phyloP scores from a whole-genome alignment of 225 moss, liverwort and hornwort genomes.

The Anthoceros angustus region DNA sequence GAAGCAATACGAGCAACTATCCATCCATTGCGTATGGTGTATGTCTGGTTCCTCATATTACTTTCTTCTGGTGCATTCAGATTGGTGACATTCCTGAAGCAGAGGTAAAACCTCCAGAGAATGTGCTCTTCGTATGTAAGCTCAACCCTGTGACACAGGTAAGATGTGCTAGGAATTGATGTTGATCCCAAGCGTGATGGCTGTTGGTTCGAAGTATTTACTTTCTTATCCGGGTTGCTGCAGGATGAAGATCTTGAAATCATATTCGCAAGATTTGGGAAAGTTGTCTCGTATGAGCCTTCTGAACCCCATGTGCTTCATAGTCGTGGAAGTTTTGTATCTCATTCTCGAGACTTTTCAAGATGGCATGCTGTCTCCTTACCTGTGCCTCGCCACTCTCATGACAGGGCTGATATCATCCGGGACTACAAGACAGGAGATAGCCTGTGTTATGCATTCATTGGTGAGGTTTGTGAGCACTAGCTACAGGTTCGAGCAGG shows the following conservation, averaged over 20 bases:
- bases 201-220: conserved; percentile 5
- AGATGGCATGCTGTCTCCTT: too few relatives aligned
- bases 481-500: background rate
- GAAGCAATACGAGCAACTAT: background rate
- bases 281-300: conserved; percentile 62
- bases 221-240: background rate
- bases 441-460: conserved; percentile 88
- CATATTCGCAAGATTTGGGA: conserved; percentile 90
- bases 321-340: background rate
- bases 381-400: background rate
- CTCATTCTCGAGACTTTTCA: too few relatives aligned
- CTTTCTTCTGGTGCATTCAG: conserved; percentile 17
- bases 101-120: conserved; percentile 87
- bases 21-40: conserved; percentile 4
- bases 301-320: background rate
- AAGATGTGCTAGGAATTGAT: background rate
- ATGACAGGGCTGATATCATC: conserved; percentile 81
- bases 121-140: conserved; percentile 93
- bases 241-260: conserved; percentile 86
- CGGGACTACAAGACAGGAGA: conserved; percentile 96
- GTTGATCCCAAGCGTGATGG: background rate
- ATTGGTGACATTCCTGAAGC: conserved; percentile 98
- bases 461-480: conserved; percentile 32
- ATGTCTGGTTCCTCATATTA: background rate
- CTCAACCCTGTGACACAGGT: conserved; percentile 95